These are phyloP conservation scores for Hanseniaspora clermontiae DNA, from an alignment of 805 yeast genomes.

Conservation along the genomic window DNA sequence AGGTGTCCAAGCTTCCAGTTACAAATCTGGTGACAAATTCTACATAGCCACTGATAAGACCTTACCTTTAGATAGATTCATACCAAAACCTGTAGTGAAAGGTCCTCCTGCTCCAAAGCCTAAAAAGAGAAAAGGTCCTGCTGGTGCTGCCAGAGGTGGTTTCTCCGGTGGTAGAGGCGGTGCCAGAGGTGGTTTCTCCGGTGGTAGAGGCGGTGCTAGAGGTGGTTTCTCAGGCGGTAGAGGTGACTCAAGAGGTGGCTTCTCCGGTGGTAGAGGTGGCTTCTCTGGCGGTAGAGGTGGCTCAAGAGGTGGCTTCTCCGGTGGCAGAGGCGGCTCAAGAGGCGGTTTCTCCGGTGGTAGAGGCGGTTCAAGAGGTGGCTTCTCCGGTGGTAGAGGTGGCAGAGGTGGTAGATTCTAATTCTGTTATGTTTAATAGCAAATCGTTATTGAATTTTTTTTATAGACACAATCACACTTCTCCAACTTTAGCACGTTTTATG, in stretches of 20 bases:
- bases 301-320: slow-evolving; percentile 28
- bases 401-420: slow-evolving; percentile 16
- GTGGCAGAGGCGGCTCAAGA: slow-evolving; percentile 25
- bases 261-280: slow-evolving; percentile 28
- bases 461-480: not conserved
- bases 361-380: slow-evolving; percentile 16
- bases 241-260: slow-evolving; percentile 25
- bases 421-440: not conserved
- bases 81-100: slow-evolving; percentile 85
- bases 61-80: slow-evolving; percentile 88
- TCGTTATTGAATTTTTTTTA: not conserved
- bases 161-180: slow-evolving; percentile 37
- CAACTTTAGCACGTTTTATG: not conserved
- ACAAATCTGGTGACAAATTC: slow-evolving; percentile 92
- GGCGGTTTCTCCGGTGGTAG: slow-evolving; percentile 9
- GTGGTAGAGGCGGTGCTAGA: slow-evolving; percentile 30
- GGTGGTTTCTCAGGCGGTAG: slow-evolving; percentile 29
- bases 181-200: slow-evolving; percentile 25
- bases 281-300: slow-evolving; percentile 30
- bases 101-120: slow-evolving; percentile 73
- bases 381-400: slow-evolving; percentile 13
- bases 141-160: slow-evolving; percentile 37
- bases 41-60: slow-evolving; percentile 90
- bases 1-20: slow-evolving; percentile 88
- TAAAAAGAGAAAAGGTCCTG: slow-evolving; percentile 46